These are phyloP conservation scores for Discostella stelligeroides DNA, from an alignment of 108 stramenopile genomes.

Conservation along the genomic window DNA sequence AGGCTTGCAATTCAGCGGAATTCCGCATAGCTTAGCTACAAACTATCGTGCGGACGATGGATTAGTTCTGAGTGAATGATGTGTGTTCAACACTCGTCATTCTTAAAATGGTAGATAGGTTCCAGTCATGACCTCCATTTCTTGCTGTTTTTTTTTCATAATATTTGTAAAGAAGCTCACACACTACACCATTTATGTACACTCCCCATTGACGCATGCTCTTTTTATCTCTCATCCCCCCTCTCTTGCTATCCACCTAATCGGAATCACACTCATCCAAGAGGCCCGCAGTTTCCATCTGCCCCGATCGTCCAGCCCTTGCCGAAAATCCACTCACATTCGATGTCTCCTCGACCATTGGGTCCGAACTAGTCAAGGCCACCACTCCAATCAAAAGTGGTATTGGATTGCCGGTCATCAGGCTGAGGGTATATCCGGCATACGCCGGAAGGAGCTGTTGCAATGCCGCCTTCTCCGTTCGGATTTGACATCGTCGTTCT, in stretches of 20 bases:
- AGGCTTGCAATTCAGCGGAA: too few species aligned
- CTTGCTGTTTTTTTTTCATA: too few species aligned
- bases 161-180: too few species aligned
- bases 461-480: constrained; percentile 42
- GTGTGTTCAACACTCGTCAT: too few species aligned
- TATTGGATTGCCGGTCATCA: constrained; percentile 52
- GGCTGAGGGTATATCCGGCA: constrained; percentile 37
- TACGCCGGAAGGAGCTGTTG: constrained; percentile 44
- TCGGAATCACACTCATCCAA: constrained; percentile 51
- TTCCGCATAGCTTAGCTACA: too few species aligned
- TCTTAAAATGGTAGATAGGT: too few species aligned
- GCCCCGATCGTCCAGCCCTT: constrained; percentile 30
- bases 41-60: too few species aligned
- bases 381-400: constrained; percentile 52
- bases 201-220: too few species aligned
- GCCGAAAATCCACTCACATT: constrained; percentile 38
- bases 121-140: too few species aligned
- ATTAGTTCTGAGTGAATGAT: too few species aligned
- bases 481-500: constrained; percentile 32
- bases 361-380: constrained; percentile 22
- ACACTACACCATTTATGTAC: too few species aligned
- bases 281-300: constrained; percentile 42
- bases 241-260: constrained; percentile 3
- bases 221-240: neutral
- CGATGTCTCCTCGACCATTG: constrained; percentile 39